phyloP scores from a whole-genome alignment of 495 filamentous ascomycete genomes.

The Penicillium ochrochloron region DNA sequence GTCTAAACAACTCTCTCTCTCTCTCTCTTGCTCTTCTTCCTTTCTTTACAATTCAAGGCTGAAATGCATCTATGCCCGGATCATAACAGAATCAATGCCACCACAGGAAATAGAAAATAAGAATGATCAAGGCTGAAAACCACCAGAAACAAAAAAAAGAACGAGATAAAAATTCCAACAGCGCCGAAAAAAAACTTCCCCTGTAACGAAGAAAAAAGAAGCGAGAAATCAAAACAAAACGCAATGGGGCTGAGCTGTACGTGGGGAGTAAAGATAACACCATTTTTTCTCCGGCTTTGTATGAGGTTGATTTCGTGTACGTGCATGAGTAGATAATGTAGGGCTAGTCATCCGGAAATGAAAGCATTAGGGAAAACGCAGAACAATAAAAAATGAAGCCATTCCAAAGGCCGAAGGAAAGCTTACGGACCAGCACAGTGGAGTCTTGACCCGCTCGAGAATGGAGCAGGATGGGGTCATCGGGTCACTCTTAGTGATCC shows the following conservation, averaged over 20 bases:
- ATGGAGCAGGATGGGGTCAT: background rate
- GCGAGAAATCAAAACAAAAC: background rate
- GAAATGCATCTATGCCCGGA: constrained; percentile 24
- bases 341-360: background rate
- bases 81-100: constrained; percentile 10
- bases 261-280: background rate
- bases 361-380: background rate
- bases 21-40: background rate
- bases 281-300: background rate
- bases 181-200: background rate
- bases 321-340: background rate
- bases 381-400: background rate
- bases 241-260: background rate
- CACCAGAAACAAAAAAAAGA: too few relatives aligned
- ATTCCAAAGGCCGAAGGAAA: too few relatives aligned
- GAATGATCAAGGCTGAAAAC: too few relatives aligned
- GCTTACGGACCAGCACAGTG: background rate
- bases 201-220: background rate
- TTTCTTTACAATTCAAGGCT: constrained; percentile 20
- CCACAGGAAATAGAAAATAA: background rate
- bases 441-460: background rate
- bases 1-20: constrained; percentile 5
- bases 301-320: constrained; percentile 12
- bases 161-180: background rate
- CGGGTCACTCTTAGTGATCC: constrained; percentile 32